phyloP scores from a whole-genome alignment of 2,329 filamentous ascomycete species.

The Diaporthe humulicola region DNA sequence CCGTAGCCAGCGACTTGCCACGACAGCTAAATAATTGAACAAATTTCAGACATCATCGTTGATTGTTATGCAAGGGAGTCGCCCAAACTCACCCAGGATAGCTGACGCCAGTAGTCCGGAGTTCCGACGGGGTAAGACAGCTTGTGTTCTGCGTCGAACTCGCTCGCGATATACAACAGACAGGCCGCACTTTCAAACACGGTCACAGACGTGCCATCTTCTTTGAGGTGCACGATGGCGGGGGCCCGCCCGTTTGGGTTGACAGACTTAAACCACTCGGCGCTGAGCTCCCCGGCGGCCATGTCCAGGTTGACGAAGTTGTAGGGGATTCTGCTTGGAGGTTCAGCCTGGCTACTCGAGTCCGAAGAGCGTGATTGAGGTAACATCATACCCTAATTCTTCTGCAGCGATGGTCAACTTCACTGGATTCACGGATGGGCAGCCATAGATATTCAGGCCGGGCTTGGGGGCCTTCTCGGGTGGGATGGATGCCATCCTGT shows the following conservation, averaged over 20 bases:
- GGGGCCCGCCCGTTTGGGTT: constrained; percentile 45
- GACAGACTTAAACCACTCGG: constrained; percentile 44
- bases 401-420: constrained; percentile 44
- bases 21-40: constrained; percentile 39
- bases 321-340: constrained; percentile 39
- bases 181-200: constrained; percentile 46
- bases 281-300: constrained; percentile 35
- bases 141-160: constrained; percentile 45
- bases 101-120: constrained; percentile 43
- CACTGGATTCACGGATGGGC: constrained; percentile 41
- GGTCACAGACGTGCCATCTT: constrained; percentile 43
- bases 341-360: background rate
- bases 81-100: constrained; percentile 42
- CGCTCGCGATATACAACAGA: constrained; percentile 43
- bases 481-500: constrained; percentile 38
- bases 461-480: constrained; percentile 43
- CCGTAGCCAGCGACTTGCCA: constrained; percentile 44
- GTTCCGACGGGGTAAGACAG: constrained; percentile 43
- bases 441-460: constrained; percentile 45
- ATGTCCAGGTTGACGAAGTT: constrained; percentile 43
- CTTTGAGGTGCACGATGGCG: constrained; percentile 45
- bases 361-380: background rate
- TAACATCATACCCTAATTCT: constrained; percentile 42
- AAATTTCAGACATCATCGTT: background rate
- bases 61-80: too few species aligned